These are phyloP conservation scores for Pseudogymnoascus sp. DNA, from an alignment of 2,329 filamentous ascomycete genomes.

Conservation along the genomic window DNA sequence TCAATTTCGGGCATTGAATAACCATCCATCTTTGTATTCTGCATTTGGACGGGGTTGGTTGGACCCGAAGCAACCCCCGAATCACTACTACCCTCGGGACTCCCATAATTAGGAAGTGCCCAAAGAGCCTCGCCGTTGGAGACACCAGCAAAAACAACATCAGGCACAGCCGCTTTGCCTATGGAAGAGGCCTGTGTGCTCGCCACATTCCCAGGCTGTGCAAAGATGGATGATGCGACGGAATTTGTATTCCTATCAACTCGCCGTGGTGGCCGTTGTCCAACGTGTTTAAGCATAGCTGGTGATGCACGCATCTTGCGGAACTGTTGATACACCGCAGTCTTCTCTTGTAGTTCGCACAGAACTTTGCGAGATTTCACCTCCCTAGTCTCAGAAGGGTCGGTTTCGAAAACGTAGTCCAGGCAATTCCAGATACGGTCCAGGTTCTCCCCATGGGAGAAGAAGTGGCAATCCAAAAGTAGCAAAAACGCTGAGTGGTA, in stretches of 20 bases:
- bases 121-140: constrained; percentile 42
- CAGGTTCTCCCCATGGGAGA: constrained; percentile 42
- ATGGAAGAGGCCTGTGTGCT: not conserved
- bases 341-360: constrained; percentile 53
- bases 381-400: constrained; percentile 41
- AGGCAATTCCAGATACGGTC: constrained; percentile 62
- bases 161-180: constrained; percentile 12
- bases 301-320: constrained; percentile 47
- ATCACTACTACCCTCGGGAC: constrained; percentile 38
- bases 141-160: constrained; percentile 37
- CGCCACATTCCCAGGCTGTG: not conserved
- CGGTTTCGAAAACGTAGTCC: constrained; percentile 62
- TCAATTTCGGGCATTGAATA: constrained; percentile 49
- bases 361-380: constrained; percentile 55
- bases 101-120: constrained; percentile 33
- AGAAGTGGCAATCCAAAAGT: constrained; percentile 55
- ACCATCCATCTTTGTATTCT: constrained; percentile 17
- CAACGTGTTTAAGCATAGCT: constrained; percentile 25
- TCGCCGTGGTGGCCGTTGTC: constrained; percentile 16
- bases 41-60: not conserved
- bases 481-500: constrained; percentile 64
- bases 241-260: constrained; percentile 12
- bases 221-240: not conserved
- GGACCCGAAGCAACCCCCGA: constrained; percentile 28
- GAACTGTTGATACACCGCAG: constrained; percentile 49